Conservation (phyloP, 2,329 filamentous ascomycete genomes). For the Neopestalotiopsis rosae region DNA sequence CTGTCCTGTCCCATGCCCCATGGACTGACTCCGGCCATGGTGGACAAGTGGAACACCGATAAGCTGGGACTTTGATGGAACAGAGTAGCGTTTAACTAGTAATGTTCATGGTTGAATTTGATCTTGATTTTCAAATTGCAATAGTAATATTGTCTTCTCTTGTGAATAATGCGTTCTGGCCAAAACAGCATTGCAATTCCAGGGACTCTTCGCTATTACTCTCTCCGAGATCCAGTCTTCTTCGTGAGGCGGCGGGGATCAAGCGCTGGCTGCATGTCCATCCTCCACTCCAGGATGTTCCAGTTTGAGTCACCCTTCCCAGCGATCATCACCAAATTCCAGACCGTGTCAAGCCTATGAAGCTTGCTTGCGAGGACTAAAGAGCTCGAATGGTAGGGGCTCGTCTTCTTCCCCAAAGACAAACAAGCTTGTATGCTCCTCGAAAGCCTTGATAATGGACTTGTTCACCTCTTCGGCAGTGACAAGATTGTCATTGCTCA, state of each 20-base stretch:
- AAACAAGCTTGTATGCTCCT: slow-evolving; percentile 1
- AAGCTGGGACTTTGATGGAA: neutral
- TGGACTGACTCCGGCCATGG: neutral
- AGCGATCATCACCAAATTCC: neutral
- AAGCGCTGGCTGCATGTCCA: too few species aligned
- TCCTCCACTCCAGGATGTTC: neutral
- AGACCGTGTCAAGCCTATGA: too few species aligned
- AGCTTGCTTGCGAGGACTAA: neutral
- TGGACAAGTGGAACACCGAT: neutral
- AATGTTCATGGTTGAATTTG: neutral
- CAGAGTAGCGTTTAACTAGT: neutral
- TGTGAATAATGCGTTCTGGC: too few species aligned
- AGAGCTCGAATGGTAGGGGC: neutral
- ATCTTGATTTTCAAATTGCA: too few species aligned
- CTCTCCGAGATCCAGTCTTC: too few species aligned
- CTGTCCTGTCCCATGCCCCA: neutral
- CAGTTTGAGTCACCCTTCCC: neutral
- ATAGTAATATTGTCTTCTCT: too few species aligned
- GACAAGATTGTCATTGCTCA: neutral
- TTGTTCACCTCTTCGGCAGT: slow-evolving; percentile 1
- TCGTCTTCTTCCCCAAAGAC: slow-evolving; percentile 8
- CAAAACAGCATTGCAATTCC: too few species aligned
- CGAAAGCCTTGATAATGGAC: slow-evolving; percentile 1
- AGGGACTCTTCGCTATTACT: too few species aligned
- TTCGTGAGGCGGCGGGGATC: too few species aligned